phyloP scores from a whole-genome alignment of 768 basidiomycete genomes.

The Suillus paluster region DNA sequence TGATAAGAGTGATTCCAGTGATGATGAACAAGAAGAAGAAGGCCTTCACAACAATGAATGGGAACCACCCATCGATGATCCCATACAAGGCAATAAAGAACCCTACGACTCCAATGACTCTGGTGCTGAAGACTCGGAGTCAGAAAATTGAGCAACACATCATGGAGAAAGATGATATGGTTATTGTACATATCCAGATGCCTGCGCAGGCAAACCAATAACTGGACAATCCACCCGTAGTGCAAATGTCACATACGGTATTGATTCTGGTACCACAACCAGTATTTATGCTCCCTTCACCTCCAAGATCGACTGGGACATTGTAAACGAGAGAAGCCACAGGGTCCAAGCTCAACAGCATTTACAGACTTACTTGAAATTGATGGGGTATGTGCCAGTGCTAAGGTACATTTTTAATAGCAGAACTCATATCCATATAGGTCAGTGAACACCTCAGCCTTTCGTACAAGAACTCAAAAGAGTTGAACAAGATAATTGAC shows the following conservation, averaged over 20 bases:
- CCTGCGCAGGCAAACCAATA: not conserved
- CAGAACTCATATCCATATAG: not conserved
- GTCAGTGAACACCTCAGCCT: not conserved
- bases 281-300: slow-evolving; percentile 37
- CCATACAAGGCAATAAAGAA: too few relatives aligned
- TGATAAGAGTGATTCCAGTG: not conserved
- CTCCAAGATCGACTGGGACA: slow-evolving; percentile 42
- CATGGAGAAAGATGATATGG: not conserved
- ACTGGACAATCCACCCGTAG: not conserved
- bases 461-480: slow-evolving; percentile 20
- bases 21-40: too few relatives aligned
- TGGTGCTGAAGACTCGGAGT: not conserved
- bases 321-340: slow-evolving; percentile 47
- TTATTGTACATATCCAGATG: not conserved
- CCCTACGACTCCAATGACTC: too few relatives aligned
- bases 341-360: slow-evolving; percentile 40
- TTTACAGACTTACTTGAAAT: slow-evolving; percentile 44
- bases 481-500: slow-evolving; percentile 38
- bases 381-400: slow-evolving; percentile 36
- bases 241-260: not conserved
- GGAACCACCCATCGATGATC: too few relatives aligned
- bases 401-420: not conserved
- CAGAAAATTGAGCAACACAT: not conserved
- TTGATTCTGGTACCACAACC: not conserved
- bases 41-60: too few relatives aligned